Base-by-base conservation (phyloP, 2,329 filamentous ascomycete genomes). In the Sporothrix dimorphospora region DNA sequence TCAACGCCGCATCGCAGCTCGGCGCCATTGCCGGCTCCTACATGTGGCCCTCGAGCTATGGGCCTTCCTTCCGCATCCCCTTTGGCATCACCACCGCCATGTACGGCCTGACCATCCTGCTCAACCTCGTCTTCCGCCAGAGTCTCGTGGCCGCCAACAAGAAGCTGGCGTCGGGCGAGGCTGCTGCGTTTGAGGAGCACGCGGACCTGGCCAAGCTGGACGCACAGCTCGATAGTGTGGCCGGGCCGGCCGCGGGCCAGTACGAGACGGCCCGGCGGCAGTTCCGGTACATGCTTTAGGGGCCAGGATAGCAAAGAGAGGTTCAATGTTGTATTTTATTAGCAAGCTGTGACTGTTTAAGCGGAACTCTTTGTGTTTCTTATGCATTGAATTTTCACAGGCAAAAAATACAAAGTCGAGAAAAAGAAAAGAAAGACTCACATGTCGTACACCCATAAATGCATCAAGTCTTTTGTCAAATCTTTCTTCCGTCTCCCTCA, bases 1-100 rank as follows among this genome's bases (percentile, higher is more conserved):
- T 89, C 81, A 89, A 89, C 78, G 87, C 83, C 72, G 86, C 87
- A 79, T 83, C 83, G 53, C 87, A 88, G 80, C 81, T 89, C 2
- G 87, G 87, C 69, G 89, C 88, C 76, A 71, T 75, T 21, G 67
- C 70, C 24, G 74, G 73, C 21, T 69, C 65, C 9, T 75, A 75
- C 51, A 65, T 75, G 19, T 75, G 72, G 71, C 61, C 69, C 14
- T 38, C 27, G 55, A 78, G 74, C 14, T 75, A 72, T 45, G 77
- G 76, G n/a, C 76, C 76, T 1, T 68, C 65, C 6, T 68, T 68
- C 34, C 45, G 45, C 47, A 61, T 21, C 19, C 19, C 53, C n/a
- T 70, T 70, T 61, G 68, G 53, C 38, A 61, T 61, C 53, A 70
- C 53, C 2, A 68, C 65, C 5, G 65, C 65, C 51, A 55, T 69